Conservation (phyloP, 2,329 filamentous ascomycete species). For the Phaeosphaeriaceae sp. region DNA sequence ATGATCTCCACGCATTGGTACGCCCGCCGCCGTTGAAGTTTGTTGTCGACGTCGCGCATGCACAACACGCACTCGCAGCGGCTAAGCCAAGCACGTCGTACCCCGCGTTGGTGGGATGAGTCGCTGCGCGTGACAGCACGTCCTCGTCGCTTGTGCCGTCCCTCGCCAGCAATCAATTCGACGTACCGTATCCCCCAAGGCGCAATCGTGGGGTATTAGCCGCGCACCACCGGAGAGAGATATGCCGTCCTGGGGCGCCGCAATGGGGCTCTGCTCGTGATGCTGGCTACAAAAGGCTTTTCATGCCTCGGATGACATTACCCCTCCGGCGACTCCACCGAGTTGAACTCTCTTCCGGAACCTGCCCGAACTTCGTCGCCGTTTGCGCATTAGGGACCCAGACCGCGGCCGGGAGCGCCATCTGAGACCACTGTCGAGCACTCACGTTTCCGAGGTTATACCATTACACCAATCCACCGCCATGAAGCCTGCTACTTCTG, state of each 20-base stretch:
- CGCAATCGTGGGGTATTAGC: constrained; percentile 17
- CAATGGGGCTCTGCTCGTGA: neutral
- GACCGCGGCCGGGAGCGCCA: constrained; percentile 35
- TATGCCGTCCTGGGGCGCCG: neutral
- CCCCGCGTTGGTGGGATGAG: constrained; percentile 18
- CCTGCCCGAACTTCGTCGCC: constrained; percentile 13
- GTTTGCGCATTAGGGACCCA: constrained; percentile 16
- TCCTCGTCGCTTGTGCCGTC: constrained; percentile 14
- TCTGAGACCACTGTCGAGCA: constrained; percentile 2
- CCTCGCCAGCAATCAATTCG: constrained; percentile 15
- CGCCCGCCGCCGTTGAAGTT: neutral
- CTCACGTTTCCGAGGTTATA: constrained; percentile 37
- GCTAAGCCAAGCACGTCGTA: constrained; percentile 13
- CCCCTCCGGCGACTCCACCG: constrained; percentile 34
- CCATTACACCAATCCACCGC: constrained; percentile 18
- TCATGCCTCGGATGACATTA: constrained; percentile 34
- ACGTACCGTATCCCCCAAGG: constrained; percentile 3
- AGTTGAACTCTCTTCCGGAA: constrained; percentile 11
- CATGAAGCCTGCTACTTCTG: constrained; percentile 41
- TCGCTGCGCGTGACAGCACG: constrained; percentile 12
- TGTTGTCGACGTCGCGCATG: neutral
- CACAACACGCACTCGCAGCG: neutral
- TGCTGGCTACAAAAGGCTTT: constrained; percentile 13
- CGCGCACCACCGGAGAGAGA: constrained; percentile 5
- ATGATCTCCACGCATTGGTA: neutral